phyloP scores from a whole-genome alignment of 352 stramenopile species.

The Pythium sp. region DNA sequence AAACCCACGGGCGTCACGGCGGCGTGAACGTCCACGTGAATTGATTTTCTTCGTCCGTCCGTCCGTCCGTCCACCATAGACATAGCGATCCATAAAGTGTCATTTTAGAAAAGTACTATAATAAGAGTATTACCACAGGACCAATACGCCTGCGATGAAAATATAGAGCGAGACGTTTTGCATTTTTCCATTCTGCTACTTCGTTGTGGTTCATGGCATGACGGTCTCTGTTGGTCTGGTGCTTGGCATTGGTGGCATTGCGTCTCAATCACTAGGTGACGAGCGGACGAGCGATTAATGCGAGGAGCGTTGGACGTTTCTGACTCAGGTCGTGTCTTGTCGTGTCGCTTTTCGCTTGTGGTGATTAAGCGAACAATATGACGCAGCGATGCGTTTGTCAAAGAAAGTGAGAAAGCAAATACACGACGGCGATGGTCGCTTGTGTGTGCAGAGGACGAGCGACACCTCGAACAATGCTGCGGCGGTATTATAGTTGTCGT shows the following conservation, averaged over 20 bases:
- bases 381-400: not conserved
- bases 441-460: not conserved
- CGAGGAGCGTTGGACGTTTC: not conserved
- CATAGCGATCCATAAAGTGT: constrained; percentile 13
- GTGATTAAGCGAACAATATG: not conserved
- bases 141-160: constrained; percentile 1
- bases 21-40: constrained; percentile 22
- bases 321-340: constrained; percentile 1
- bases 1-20: constrained; percentile 49
- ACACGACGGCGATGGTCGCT: not conserved
- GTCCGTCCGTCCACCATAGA: not conserved
- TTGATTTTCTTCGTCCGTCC: not conserved
- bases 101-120: constrained; percentile 13
- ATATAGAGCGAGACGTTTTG: not conserved
- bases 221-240: not conserved
- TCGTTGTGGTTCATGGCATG: not conserved
- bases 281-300: not conserved
- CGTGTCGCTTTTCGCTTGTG: not conserved
- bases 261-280: not conserved
- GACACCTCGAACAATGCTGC: not conserved
- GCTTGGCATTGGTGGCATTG: not conserved
- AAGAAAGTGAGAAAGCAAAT: not conserved
- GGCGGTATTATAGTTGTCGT: not conserved
- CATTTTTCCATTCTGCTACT: not conserved
- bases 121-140: constrained; percentile 9